Percentiles rank a stretch among this genome's conserved stretches.
Evolutionary conservation across 208 protist genomes (phyloP).

Genomic region (Acanthamoeba triangularis): DNA sequence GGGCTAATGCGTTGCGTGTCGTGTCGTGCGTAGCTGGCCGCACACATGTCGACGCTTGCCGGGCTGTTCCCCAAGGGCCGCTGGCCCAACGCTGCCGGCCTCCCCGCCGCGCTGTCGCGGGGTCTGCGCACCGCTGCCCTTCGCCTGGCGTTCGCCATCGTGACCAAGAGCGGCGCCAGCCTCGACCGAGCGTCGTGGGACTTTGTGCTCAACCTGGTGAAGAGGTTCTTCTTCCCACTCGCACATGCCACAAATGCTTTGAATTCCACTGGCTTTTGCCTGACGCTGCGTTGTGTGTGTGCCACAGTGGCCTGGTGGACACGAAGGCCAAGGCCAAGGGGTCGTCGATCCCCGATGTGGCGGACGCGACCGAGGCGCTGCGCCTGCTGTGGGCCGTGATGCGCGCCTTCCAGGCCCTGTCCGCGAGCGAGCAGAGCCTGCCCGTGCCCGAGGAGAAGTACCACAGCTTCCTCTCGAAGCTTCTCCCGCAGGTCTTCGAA

Average conservation of each 20-base stretch:
- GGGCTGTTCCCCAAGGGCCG: slow-evolving; percentile 47
- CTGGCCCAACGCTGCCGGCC: slow-evolving; percentile 24
- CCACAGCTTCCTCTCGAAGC: slow-evolving; percentile 55
- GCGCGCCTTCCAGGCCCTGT: neutral
- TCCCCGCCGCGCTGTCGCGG: neutral
- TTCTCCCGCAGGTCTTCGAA: slow-evolving; percentile 41
- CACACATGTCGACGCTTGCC: slow-evolving; percentile 5
- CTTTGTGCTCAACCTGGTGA: slow-evolving; percentile 31
- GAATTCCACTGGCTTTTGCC: neutral
- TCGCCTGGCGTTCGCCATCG: neutral
- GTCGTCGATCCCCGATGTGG: neutral
- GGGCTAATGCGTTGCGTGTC: neutral
- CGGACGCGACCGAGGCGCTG: slow-evolving; percentile 27
- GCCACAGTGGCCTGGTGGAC: slow-evolving; percentile 4
- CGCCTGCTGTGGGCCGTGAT: neutral
- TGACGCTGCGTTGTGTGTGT: neutral
- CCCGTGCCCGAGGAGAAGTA: slow-evolving; percentile 55
- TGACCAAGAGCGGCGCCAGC: neutral
- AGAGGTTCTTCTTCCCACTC: neutral
- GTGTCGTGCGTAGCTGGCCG: neutral
- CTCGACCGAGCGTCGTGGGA: slow-evolving; percentile 39
- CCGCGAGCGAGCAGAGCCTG: neutral
- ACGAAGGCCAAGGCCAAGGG: slow-evolving; percentile 52
- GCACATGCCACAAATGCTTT: neutral
- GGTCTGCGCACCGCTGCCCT: slow-evolving; percentile 3